Conservation (phyloP, 2,329 filamentous ascomycete genomes). For the Talaromyces sp. region DNA sequence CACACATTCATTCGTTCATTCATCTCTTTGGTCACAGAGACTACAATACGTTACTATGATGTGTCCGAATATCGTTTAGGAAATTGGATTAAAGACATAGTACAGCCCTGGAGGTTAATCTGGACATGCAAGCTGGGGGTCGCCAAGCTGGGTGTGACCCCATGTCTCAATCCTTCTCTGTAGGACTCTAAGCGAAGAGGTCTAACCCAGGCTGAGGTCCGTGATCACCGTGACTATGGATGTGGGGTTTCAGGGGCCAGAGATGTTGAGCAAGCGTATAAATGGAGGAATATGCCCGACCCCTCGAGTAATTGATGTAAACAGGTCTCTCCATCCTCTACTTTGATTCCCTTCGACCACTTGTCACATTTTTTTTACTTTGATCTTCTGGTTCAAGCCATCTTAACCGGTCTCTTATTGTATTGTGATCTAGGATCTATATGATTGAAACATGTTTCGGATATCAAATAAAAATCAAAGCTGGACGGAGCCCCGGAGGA, state of each 20-base stretch:
- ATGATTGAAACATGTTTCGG: slow-evolving; percentile 12
- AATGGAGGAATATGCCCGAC: background rate
- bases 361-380: too few relatives aligned
- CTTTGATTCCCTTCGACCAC: too few relatives aligned
- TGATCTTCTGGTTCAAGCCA: too few relatives aligned
- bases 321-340: too few relatives aligned
- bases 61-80: too few relatives aligned
- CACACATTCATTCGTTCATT: too few relatives aligned
- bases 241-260: background rate
- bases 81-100: too few relatives aligned
- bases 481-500: background rate
- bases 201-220: background rate
- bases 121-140: background rate
- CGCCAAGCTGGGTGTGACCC: background rate
- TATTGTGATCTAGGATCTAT: too few relatives aligned
- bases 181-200: background rate
- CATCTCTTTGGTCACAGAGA: background rate
- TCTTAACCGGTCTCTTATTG: too few relatives aligned
- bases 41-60: too few relatives aligned
- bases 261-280: too few relatives aligned
- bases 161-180: background rate
- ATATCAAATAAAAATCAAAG: slow-evolving; percentile 24
- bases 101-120: background rate
- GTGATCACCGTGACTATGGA: background rate
- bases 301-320: too few relatives aligned